Conservation (phyloP, 2,329 filamentous ascomycete species). For the Apiospora arundinis region DNA sequence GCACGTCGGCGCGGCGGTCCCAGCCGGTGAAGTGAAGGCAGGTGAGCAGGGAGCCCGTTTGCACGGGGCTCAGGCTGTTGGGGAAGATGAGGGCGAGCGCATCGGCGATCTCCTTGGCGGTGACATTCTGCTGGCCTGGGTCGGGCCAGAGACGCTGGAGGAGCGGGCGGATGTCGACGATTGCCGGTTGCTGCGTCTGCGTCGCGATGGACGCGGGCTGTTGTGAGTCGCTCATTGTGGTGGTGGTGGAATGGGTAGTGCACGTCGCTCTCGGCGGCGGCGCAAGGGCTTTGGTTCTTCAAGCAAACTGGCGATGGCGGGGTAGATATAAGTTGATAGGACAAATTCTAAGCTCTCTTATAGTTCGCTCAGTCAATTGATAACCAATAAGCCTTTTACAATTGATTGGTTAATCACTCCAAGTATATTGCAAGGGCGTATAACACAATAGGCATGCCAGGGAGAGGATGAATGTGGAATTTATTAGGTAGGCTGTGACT, state of each 20-base stretch:
- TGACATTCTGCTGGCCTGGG: slow-evolving; percentile 57
- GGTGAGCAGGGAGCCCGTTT: slow-evolving; percentile 86
- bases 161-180: slow-evolving; percentile 71
- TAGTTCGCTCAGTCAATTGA: neutral
- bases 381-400: too few relatives aligned
- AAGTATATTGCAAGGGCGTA: neutral
- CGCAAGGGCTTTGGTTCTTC: neutral
- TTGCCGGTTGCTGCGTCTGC: slow-evolving; percentile 32
- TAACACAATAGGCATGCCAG: neutral
- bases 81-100: slow-evolving; percentile 93
- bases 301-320: neutral
- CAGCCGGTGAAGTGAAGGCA: slow-evolving; percentile 89
- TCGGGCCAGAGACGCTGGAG: slow-evolving; percentile 75
- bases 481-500: neutral
- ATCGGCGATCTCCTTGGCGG: slow-evolving; percentile 83
- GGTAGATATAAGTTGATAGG: neutral
- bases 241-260: neutral
- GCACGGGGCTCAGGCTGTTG: slow-evolving; percentile 84
- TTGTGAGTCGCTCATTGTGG: neutral
- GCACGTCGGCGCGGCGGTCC: slow-evolving; percentile 83
- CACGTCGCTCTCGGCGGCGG: slow-evolving; percentile 3
- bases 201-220: slow-evolving; percentile 29
- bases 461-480: neutral
- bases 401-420: too few relatives aligned
- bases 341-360: neutral